Evolutionary conservation across 2,329 filamentous ascomycete genomes (phyloP).

Genomic region (Colletotrichum zoysiae): DNA sequence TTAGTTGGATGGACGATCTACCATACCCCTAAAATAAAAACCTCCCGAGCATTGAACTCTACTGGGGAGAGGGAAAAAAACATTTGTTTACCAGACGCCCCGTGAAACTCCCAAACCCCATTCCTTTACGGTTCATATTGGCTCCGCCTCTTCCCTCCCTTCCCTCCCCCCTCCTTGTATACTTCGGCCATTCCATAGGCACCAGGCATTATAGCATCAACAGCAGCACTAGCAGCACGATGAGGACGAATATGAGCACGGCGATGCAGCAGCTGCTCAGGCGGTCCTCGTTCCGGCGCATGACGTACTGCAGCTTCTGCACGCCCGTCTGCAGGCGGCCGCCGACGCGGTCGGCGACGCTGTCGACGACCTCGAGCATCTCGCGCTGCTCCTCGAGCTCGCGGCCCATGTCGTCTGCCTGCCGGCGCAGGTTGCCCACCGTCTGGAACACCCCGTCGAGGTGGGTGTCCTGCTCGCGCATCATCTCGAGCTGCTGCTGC

Average conservation of each 20-base stretch:
- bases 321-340: conserved; percentile 88
- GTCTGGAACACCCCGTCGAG: conserved; percentile 94
- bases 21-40: neutral
- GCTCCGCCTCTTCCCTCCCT: neutral
- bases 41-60: neutral
- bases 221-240: conserved; percentile 86
- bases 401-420: conserved; percentile 95
- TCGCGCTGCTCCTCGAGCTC: conserved; percentile 95
- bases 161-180: neutral
- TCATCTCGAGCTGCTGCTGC: conserved; percentile 89
- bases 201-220: conserved; percentile 64
- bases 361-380: conserved; percentile 88
- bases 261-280: conserved; percentile 92
- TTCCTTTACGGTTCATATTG: neutral
- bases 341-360: conserved; percentile 86
- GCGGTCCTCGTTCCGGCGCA: conserved; percentile 90
- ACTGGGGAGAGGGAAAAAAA: neutral
- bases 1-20: conserved; percentile 30
- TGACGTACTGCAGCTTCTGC: conserved; percentile 86
- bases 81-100: conserved; percentile 21
- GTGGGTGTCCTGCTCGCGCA: conserved; percentile 94
- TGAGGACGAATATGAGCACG: conserved; percentile 87
- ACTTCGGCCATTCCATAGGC: neutral
- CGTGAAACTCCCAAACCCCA: conserved; percentile 32
- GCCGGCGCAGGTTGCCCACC: conserved; percentile 88